phyloP scores from a whole-genome alignment of 495 filamentous ascomycete species.

The Annulohypoxylon nitens region DNA sequence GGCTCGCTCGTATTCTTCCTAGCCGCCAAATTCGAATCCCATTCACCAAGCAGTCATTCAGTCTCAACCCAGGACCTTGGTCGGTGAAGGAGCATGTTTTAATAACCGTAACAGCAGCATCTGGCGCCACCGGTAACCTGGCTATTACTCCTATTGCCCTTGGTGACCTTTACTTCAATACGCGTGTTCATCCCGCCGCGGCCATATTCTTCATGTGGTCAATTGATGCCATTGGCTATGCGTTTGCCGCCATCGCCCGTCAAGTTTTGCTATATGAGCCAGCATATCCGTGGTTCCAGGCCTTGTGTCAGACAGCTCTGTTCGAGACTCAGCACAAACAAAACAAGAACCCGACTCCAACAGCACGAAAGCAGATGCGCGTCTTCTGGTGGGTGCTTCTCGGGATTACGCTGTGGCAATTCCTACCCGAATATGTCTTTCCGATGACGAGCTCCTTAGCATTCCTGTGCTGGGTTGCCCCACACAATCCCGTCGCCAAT shows the following conservation, averaged over 20 bases:
- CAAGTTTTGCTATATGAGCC: conserved; percentile 68
- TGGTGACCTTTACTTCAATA: conserved; percentile 66
- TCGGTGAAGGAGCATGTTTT: conserved; percentile 71
- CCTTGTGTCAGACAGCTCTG: conserved; percentile 67
- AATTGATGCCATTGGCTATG: conserved; percentile 68
- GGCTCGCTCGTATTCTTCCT: conserved; percentile 65
- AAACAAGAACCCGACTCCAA: conserved; percentile 60
- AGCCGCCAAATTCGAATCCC: conserved; percentile 61
- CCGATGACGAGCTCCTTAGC: conserved; percentile 69
- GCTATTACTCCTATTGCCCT: conserved; percentile 65
- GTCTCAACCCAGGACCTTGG: conserved; percentile 68
- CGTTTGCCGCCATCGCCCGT: conserved; percentile 66
- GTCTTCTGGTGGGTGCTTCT: conserved; percentile 66
- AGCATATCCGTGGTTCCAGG: conserved; percentile 64
- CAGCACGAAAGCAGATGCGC: conserved; percentile 65
- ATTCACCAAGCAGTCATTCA: conserved; percentile 63
- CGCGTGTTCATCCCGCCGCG: conserved; percentile 62
- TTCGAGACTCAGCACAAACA: conserved; percentile 69
- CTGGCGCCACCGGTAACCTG: conserved; percentile 66
- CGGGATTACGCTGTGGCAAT: conserved; percentile 69
- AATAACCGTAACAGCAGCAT: conserved; percentile 66
- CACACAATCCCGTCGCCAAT: conserved; percentile 66
- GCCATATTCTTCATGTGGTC: conserved; percentile 71
- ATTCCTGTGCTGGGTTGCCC: conserved; percentile 73
- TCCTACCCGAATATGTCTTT: conserved; percentile 70